Evolutionary conservation across 257 asterid species (phyloP).

Genomic region (Gentiana straminea): DNA sequence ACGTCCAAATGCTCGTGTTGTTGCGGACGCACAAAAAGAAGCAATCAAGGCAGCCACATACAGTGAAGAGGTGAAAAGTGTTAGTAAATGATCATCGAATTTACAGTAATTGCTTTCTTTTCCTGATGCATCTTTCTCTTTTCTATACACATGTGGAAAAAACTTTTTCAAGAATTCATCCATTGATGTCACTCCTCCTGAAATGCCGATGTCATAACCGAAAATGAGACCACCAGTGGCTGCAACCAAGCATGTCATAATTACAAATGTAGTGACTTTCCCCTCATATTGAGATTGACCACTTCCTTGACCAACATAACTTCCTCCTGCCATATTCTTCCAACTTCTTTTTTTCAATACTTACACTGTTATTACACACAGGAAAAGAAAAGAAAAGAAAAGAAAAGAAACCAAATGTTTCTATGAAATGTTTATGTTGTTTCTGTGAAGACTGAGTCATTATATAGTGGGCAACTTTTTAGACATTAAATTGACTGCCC

Average conservation of each 20-base stretch:
- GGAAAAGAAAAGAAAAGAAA: too few species aligned
- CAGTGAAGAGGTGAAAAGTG: slow-evolving; percentile 57
- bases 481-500: too few species aligned
- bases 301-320: slow-evolving; percentile 2
- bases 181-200: slow-evolving; percentile 74
- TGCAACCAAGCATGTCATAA: slow-evolving; percentile 36
- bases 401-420: too few species aligned
- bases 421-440: too few species aligned
- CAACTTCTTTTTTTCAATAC: neutral
- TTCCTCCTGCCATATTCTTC: slow-evolving; percentile 31
- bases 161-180: slow-evolving; percentile 43
- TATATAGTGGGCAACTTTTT: too few species aligned
- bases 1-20: slow-evolving; percentile 38
- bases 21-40: slow-evolving; percentile 45
- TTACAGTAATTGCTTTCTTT: slow-evolving; percentile 33
- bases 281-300: slow-evolving; percentile 25
- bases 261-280: slow-evolving; percentile 29
- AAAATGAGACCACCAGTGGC: slow-evolving; percentile 54
- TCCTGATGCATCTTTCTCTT: slow-evolving; percentile 8
- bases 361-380: too few species aligned
- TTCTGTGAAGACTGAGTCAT: too few species aligned
- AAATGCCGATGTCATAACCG: slow-evolving; percentile 51
- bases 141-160: slow-evolving; percentile 35
- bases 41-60: slow-evolving; percentile 52
- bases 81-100: slow-evolving; percentile 36